Base-by-base conservation (phyloP, 176 grass and related monocot species). In the Hyparrhenia diplandra region DNA sequence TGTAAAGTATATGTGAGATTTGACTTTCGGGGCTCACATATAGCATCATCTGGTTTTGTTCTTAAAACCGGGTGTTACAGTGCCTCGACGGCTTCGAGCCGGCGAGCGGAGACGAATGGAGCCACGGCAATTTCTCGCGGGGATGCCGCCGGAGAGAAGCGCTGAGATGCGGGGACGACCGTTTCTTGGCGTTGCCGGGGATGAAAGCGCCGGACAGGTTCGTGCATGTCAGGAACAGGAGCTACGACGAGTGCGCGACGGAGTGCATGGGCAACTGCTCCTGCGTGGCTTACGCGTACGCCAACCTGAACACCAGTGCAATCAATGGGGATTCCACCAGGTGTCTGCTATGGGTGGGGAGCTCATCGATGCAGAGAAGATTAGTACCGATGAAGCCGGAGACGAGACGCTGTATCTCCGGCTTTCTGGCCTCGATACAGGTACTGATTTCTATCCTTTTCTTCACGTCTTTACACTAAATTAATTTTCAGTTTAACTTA, bases 241-340 rank as follows among this genome's bases (percentile, higher is more conserved):
- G 17, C 54, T 43, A 25, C 2, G 40, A 88, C 28, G 23, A 64
- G 61, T 85, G 75, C 45, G 70, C 60, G 1, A 68, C 31, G 20
- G 43, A 76, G 73, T 92, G 86, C 74, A 9, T 18, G 13, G 10
- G 39, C 4, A 76, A 92, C 77, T 92, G 90, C 58, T 92, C 90
- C 1, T 81, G 37, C 41, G 41, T 43, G 41, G 41, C 41, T 4
- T 43, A 43, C 12, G 41, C 41, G 41, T 43, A 43, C 12, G 41
- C 41, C 41, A 43, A 43, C 41, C 41, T 43, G 41, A 73, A 4
- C 57, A 25, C 6, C 25, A 72, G 82, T 43, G 27, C 8, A 1
- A 39, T 23, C 40, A 46, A 8, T 1, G 17, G 66, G 0, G 65
- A 82, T 1, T 7, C 0, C 1, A 72, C 80, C 20, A 63, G 78